Evolutionary conservation across 2,329 filamentous ascomycete genomes (phyloP).

Genomic region (Proliferodiscus dingleyae): DNA sequence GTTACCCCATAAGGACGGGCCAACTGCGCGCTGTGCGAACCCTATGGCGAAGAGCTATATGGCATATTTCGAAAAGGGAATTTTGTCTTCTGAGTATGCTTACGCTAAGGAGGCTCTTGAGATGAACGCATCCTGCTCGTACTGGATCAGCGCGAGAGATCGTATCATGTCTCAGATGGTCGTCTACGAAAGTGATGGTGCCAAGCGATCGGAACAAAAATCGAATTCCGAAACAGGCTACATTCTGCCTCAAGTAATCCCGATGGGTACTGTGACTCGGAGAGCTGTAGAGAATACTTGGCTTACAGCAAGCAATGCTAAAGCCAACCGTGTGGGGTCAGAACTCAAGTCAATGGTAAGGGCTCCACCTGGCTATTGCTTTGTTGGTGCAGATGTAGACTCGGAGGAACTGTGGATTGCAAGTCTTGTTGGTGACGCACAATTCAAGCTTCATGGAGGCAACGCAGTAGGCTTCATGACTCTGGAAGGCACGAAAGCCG

Average conservation of each 20-base stretch:
- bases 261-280: conserved; percentile 96
- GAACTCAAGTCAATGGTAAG: conserved; percentile 96
- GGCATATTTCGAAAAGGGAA: conserved; percentile 84
- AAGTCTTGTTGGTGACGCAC: conserved; percentile 87
- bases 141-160: conserved; percentile 96
- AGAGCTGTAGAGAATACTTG: conserved; percentile 96
- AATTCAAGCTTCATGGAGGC: conserved; percentile 90
- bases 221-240: conserved; percentile 53
- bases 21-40: conserved; percentile 74
- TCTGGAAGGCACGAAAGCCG: conserved; percentile 88
- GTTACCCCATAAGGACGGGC: conserved; percentile 92
- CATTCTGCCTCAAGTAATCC: conserved; percentile 91
- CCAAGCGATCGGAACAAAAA: conserved; percentile 20
- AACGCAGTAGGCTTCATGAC: conserved; percentile 99
- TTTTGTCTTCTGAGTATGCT: conserved; percentile 76
- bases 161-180: conserved; percentile 94
- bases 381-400: conserved; percentile 96
- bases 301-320: conserved; percentile 96
- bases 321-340: conserved; percentile 90
- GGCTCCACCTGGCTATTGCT: conserved; percentile 83
- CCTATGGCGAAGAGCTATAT: conserved; percentile 91
- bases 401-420: conserved; percentile 98
- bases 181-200: conserved; percentile 69
- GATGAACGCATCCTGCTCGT: conserved; percentile 98
- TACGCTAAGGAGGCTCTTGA: conserved; percentile 94